A percentile compares a stretch with the other conserved stretches of the same genome.
Conservation (phyloP, 2,329 filamentous ascomycete species). For the Chaetothyriales sp. region DNA sequence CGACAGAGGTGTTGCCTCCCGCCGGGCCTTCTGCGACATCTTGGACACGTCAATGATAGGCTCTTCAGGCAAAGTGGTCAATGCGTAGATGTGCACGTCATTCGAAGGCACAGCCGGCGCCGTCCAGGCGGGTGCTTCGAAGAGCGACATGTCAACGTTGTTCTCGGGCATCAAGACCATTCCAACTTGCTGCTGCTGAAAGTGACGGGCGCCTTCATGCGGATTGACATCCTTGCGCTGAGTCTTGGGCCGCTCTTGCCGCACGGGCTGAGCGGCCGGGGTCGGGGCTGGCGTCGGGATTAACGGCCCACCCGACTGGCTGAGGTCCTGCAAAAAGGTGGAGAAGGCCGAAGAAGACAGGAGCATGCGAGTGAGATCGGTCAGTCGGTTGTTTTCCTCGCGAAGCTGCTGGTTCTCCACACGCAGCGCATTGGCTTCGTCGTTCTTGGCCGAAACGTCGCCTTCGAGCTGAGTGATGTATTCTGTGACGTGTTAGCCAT, state of each 20-base stretch:
- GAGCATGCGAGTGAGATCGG: conserved; percentile 67
- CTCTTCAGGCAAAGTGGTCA: conserved; percentile 55
- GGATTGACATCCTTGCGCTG: conserved; percentile 53
- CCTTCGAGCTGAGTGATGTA: conserved; percentile 91
- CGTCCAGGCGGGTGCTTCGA: conserved; percentile 40
- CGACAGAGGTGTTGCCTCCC: background rate
- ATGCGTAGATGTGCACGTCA: conserved; percentile 46
- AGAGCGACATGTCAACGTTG: conserved; percentile 58
- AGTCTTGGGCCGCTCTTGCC: conserved; percentile 27
- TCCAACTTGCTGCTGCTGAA: conserved; percentile 51
- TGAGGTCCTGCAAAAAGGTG: conserved; percentile 61
- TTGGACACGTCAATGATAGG: conserved; percentile 46
- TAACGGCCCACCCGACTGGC: conserved; percentile 40
- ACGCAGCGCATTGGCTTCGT: conserved; percentile 69
- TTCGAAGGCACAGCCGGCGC: conserved; percentile 34
- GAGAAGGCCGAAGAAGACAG: conserved; percentile 70
- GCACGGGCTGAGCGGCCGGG: conserved; percentile 22
- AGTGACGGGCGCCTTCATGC: conserved; percentile 38
- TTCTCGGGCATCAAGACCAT: conserved; percentile 78
- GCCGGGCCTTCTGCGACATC: conserved; percentile 56
- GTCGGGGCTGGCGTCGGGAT: conserved; percentile 25
- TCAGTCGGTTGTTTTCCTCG: conserved; percentile 73
- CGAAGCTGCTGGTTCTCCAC: conserved; percentile 66
- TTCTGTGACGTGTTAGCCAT: conserved; percentile 54
- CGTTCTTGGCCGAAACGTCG: conserved; percentile 71